phyloP scores from a whole-genome alignment of 345 rosid species.

The Eucalyptus regnans region DNA sequence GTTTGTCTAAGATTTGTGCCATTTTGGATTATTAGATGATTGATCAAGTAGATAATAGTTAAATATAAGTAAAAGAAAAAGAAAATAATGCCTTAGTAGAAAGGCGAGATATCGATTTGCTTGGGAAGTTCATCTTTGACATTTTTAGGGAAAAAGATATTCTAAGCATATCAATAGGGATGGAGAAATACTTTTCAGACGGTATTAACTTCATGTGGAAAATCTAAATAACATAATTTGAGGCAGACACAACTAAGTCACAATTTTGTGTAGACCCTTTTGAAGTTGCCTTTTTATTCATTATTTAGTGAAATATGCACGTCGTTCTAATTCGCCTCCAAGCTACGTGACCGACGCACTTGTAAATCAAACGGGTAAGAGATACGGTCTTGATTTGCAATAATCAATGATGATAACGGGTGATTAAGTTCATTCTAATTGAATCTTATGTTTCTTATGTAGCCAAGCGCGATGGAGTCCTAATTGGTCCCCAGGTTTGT shows the following conservation, averaged over 20 bases:
- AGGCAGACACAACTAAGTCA: rapidly evolving
- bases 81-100: background rate
- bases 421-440: background rate
- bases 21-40: background rate
- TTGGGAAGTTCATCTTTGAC: background rate
- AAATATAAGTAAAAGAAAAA: background rate
- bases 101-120: background rate
- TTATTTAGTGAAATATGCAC: background rate
- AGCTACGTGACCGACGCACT: constrained; percentile 13
- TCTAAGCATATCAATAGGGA: background rate
- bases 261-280: background rate
- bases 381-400: background rate
- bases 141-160: background rate
- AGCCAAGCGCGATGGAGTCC: constrained; percentile 4
- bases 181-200: background rate
- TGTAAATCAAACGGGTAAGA: constrained; percentile 3
- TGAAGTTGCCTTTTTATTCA: background rate
- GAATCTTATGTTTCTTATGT: background rate
- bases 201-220: background rate
- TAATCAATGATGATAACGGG: background rate
- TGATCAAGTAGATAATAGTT: background rate
- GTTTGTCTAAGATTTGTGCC: background rate
- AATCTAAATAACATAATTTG: background rate
- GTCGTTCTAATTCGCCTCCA: background rate
- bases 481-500: constrained; percentile 3